Evolutionary conservation across 257 asterid species (phyloP), one percentile per base, ranked within the genome.

Genomic region (Knoxia roxburghii): DNA sequence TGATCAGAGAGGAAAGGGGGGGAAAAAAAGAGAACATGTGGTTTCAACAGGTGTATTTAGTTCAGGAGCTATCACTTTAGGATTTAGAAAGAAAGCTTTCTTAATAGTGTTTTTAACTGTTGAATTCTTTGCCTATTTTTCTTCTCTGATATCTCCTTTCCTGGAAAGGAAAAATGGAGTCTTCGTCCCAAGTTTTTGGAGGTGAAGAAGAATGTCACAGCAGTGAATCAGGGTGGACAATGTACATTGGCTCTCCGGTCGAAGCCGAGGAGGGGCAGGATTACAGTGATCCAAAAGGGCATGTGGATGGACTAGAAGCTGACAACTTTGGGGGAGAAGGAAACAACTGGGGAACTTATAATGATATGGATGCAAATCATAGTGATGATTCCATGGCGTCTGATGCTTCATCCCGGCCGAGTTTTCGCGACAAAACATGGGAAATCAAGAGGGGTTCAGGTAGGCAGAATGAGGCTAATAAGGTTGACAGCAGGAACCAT

Each of bases 181-280:
- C 77, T 51, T 67, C 79, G n/a, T n/a, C n/a, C 53, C 72, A 76
- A 14, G n/a, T 21, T 15, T 52, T 50, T 72, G 77, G 75, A 63
- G 78, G 52, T 30, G 81, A 46, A 23, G 85, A 80, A 68, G 85
- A 77, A 55, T 80, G 85, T 62, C 77, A 80, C 67, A 80, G 85
- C 71, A 68, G 79, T 71, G 85, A 80, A 75, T 80, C 85, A 26
- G 85, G 85, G 10, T 80, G 85, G 85, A 80, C 85, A 37, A 80
- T 80, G 85, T 80, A 80, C 69, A 80, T 80, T 64, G 85, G 82
- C n/a, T 77, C 82, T 11, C 71, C 85, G 39, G 11, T 26, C 13
- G 56, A 64, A 4, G 73, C 59, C 9, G 41, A 23, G 0, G 75
- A 61, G 20, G 80, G 9, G 41, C 6, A 37, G 9, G 41, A 37